These are phyloP conservation scores for Vitis hybrid DNA, from an alignment of 177 flowering plant genomes.

Conservation along the genomic window DNA sequence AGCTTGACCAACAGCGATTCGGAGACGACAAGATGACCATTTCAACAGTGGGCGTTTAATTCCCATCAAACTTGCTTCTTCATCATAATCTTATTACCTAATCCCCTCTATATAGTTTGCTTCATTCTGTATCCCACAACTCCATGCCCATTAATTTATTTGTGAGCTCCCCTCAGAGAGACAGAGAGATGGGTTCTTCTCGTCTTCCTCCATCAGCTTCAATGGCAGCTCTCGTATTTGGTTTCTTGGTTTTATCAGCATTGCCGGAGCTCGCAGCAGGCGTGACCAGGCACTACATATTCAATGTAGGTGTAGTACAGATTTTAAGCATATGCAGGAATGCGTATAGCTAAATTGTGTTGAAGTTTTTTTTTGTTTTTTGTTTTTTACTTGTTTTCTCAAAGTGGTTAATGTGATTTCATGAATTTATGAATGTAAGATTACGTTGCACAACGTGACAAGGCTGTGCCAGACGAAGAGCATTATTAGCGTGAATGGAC, in stretches of 20 bases:
- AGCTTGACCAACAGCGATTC: constrained; percentile 37
- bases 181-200: constrained; percentile 18
- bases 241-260: background rate
- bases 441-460: constrained; percentile 39
- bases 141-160: background rate
- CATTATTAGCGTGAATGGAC: constrained; percentile 46
- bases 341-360: background rate
- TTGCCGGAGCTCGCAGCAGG: constrained; percentile 24
- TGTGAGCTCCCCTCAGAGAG: background rate
- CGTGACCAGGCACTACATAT: constrained; percentile 42
- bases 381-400: background rate
- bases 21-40: background rate
- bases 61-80: background rate
- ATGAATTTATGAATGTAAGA: constrained; percentile 19
- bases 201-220: constrained; percentile 6
- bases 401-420: background rate
- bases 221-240: constrained; percentile 17
- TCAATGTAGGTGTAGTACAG: constrained; percentile 35
- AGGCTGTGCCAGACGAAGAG: constrained; percentile 46
- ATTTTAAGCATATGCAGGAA: background rate
- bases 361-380: background rate
- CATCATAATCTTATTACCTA: constrained; percentile 20
- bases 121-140: background rate
- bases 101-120: constrained; percentile 20
- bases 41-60: background rate